Conservation (phyloP, 805 yeast genomes). For the Vanderwaltozyma yarrowii region DNA sequence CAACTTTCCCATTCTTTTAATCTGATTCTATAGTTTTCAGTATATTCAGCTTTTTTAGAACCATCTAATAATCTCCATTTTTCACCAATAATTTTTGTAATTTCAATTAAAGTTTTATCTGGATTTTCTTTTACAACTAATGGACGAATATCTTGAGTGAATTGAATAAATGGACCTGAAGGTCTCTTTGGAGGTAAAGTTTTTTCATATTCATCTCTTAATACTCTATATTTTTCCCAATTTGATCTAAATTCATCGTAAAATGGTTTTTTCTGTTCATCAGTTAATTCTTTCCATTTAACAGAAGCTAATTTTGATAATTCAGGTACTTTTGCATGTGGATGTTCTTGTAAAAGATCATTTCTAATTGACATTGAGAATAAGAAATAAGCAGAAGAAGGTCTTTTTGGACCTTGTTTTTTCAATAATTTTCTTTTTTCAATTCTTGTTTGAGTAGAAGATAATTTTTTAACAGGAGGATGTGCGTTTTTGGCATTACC, state of each 20-base stretch:
- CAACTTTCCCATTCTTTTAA: conserved; percentile 32
- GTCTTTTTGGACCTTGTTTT: conserved; percentile 31
- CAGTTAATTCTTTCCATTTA: conserved; percentile 75
- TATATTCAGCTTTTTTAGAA: conserved; percentile 22
- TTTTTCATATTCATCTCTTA: conserved; percentile 27
- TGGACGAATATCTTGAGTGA: conserved; percentile 28
- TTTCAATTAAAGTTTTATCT: conserved; percentile 26
- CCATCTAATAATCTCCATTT: conserved; percentile 26
- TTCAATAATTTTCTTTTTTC: conserved; percentile 28
- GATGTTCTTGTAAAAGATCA: conserved; percentile 23
- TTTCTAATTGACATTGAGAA: conserved; percentile 28
- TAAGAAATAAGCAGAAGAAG: conserved; percentile 31
- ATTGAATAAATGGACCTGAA: conserved; percentile 21
- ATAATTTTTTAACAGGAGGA: conserved; percentile 23
- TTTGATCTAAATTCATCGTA: conserved; percentile 40
- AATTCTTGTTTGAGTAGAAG: conserved; percentile 29
- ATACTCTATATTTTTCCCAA: conserved; percentile 28
- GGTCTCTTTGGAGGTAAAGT: conserved; percentile 25
- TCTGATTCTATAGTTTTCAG: conserved; percentile 28
- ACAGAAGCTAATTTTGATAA: conserved; percentile 66
- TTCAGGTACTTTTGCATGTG: conserved; percentile 31
- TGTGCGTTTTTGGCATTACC: conserved; percentile 3
- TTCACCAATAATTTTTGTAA: conserved; percentile 26
- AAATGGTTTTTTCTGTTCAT: conserved; percentile 69
- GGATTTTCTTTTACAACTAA: conserved; percentile 25